These are phyloP conservation scores for Brassica hybrid DNA, from an alignment of 441 rosid species.

Conservation along the genomic window DNA sequence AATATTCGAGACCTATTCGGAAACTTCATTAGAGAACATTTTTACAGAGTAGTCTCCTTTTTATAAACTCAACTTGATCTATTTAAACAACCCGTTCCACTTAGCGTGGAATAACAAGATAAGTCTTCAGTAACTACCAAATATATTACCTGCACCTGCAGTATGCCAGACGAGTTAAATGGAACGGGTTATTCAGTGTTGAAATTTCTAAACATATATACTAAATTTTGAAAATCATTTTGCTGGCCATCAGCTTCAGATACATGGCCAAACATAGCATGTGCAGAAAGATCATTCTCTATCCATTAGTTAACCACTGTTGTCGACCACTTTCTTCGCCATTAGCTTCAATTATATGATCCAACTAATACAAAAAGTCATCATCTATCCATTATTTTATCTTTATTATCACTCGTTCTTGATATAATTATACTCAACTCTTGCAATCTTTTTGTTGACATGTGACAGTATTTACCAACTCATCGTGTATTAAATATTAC, in stretches of 20 bases:
- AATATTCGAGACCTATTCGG: not conserved
- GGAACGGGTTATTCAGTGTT: not conserved
- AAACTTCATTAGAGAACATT: not conserved
- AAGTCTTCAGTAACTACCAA: not conserved
- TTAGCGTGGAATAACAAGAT: not conserved
- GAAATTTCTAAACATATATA: not conserved
- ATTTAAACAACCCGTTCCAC: not conserved
- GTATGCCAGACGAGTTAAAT: not conserved
- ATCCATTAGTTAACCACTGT: not conserved
- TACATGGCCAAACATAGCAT: not conserved
- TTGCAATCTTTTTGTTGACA: not conserved
- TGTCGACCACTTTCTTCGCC: not conserved
- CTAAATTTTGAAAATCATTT: not conserved
- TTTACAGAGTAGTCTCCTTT: not conserved
- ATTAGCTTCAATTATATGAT: not conserved
- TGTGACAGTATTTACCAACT: not conserved
- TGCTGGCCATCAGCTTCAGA: slow-evolving; percentile 1
- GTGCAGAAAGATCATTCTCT: not conserved
- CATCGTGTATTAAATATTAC: not conserved
- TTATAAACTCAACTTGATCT: not conserved
- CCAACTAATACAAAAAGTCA: not conserved
- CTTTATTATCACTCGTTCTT: not conserved
- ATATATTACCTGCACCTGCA: not conserved
- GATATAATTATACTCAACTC: not conserved
- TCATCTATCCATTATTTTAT: not conserved